Base-by-base conservation (phyloP, 345 rosid species). In the Salix exigua region DNA sequence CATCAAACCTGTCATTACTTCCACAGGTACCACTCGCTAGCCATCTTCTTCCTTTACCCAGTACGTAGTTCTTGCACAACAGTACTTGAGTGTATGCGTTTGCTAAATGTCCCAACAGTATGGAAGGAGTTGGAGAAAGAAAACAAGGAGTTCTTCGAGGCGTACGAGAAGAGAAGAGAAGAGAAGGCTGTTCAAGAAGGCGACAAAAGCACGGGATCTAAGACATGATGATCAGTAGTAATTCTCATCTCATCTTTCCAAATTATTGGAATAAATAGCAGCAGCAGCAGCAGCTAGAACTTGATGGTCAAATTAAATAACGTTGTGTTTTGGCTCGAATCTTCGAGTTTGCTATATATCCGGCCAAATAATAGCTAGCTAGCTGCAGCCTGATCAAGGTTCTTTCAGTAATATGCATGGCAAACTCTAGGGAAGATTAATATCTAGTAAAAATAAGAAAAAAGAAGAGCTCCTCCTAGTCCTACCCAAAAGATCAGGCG, bases 81-180 rank as follows among this genome's bases (percentile, higher is more conserved):
- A 30, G 31, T 30, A 40, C 44, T 40, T 40, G 44, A 2, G 44
- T 40, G 44, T 40, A 0, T 40, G 13, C 12, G 44, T 40, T 1
- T 10, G 38, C 0, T 26, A 30, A 33, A 16, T 70, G 18, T 28
- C 4, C 25, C 71, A 63, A 46, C 85, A 92, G 99, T 95, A 82
- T 95, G 99, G 99, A 87, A 90, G 67, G 99, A 95, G 84, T 74
- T 95, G 73, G 97, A 89, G 88, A 92, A 92, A 75, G 97, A 85
- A 85, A 95, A 95, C 89, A 88, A 88, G 81, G 97, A 88, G 78
- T 95, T 95, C 85, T 95, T 95, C 55, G 94, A 92, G 77, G 92
- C 90, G 4, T 92, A 95, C 74, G 25, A 48, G 35, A 84, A 75
- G 53, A 83, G 77, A 38, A 79, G 86, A 66, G 83, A 74, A 67